Base-by-base conservation (phyloP, 2,329 filamentous ascomycete species). In the Dactylellina haptotyla region DNA sequence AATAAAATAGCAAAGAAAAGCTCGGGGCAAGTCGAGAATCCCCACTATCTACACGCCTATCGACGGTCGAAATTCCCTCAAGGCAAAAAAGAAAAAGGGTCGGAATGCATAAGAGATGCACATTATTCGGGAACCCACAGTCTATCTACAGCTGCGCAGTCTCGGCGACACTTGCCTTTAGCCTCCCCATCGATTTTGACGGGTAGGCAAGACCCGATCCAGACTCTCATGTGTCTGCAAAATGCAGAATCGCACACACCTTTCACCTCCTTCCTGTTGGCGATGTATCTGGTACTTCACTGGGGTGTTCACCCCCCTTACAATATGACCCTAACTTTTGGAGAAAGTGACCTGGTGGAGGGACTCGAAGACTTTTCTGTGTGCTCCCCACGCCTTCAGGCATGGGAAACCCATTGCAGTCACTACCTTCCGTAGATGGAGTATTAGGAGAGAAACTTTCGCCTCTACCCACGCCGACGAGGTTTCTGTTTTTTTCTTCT, bases 371-470 rank as follows among this genome's bases (percentile, higher is more conserved):
- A 66, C 51, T 51, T 66, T 51, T 57, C 37, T 41, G 51, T 39
- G 53, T 34, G 16, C 25, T 59, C 54, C 32, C 63, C 53, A 58
- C 43, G 41, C 20, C 26, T 58, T 37, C 14, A 39, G 30, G 16
- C 43, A 20, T 46, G 41, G 41, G 41, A 8, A 41, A 41, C 14
- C 39, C n/a, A 16, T 58, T 58, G 43, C 16, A 45, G 57, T 54
- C 57, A 53, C 16, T 43, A 71, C 66, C 58, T 71, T 71, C 66
- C 58, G 50, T 63, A 64, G 58, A 63, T 51, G 66, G 66, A 63
- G 58, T 34, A 45, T 64, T 71, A 57, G 58, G 43, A 58, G 66
- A 71, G 66, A 71, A 64, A 71, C 23, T 54, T 67, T 67, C 63
- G 53, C 53, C 32, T 67, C 45, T 58, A 63, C 43, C 48, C 57